Conservation (phyloP, 2,329 filamentous ascomycete genomes). For the Sporothrix brasiliensis region DNA sequence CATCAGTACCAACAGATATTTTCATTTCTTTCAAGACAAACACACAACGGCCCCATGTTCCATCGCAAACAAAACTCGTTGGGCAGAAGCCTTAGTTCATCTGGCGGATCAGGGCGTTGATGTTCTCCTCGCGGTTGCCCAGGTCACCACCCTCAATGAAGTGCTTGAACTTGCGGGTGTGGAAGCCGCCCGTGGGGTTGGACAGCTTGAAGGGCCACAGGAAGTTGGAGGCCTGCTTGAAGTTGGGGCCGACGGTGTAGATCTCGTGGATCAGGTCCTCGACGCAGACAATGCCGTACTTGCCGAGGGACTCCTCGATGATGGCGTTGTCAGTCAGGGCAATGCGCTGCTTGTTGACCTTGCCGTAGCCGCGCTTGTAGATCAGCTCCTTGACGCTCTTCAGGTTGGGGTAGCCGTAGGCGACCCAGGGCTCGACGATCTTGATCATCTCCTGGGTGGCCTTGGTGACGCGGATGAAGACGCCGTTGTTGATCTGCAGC, state of each 20-base stretch:
- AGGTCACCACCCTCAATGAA: conserved; percentile 98
- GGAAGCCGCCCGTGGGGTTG: conserved; percentile 98
- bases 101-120: conserved; percentile 93
- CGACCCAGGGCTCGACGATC: conserved; percentile 98
- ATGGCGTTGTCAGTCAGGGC: conserved; percentile 96
- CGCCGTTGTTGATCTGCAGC: conserved; percentile 99
- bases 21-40: conserved; percentile 3
- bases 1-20: conserved; percentile 34
- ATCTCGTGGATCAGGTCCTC: conserved; percentile 99
- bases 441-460: conserved; percentile 96
- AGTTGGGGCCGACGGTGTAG: conserved; percentile 97
- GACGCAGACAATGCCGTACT: conserved; percentile 99
- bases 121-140: conserved; percentile 97
- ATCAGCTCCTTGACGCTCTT: conserved; percentile 98
- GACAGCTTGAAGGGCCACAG: conserved; percentile 99
- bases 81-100: conserved; percentile 76
- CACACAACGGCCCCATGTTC: conserved; percentile 34
- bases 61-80: conserved; percentile 35
- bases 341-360: conserved; percentile 97
- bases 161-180: conserved; percentile 96
- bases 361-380: conserved; percentile 99
- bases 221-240: conserved; percentile 99
- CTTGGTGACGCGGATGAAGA: conserved; percentile 98
- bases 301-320: conserved; percentile 93
- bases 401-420: conserved; percentile 99